Percentiles rank a stretch among this genome's conserved stretches.
Conservation (phyloP, 768 basidiomycete species). For the Termitomyces bulborhizus region DNA sequence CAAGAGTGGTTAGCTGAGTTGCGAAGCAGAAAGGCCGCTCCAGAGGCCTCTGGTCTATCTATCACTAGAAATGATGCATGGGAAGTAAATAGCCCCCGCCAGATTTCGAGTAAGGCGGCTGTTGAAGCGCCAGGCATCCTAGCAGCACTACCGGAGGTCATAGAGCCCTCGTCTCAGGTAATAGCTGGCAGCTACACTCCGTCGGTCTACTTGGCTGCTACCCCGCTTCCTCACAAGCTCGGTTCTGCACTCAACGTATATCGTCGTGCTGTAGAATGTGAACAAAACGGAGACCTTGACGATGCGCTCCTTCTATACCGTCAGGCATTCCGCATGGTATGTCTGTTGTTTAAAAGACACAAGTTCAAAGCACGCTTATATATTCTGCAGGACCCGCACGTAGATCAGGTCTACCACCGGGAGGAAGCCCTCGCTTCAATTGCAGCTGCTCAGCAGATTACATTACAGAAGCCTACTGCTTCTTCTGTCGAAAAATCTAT, state of each 20-base stretch:
- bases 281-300: conserved; percentile 70
- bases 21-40: conserved; percentile 26
- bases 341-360: neutral
- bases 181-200: conserved; percentile 15
- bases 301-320: conserved; percentile 74
- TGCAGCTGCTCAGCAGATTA: conserved; percentile 19
- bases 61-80: neutral
- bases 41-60: conserved; percentile 1
- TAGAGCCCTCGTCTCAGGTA: conserved; percentile 15
- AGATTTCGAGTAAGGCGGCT: conserved; percentile 2
- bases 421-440: conserved; percentile 44
- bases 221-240: conserved; percentile 28
- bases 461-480: conserved; percentile 8
- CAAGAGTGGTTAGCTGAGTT: conserved; percentile 71
- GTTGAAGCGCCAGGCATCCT: neutral
- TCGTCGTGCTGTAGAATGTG: conserved; percentile 60
- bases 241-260: conserved; percentile 60
- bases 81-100: neutral
- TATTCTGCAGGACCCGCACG: conserved; percentile 46
- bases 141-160: neutral
- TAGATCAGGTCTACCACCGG: conserved; percentile 64
- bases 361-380: neutral
- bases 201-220: conserved; percentile 19
- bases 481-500: conserved; percentile 8
- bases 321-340: conserved; percentile 65